phyloP scores from a whole-genome alignment of 75 land plant species.

The Chamaecyparis obtusa region DNA sequence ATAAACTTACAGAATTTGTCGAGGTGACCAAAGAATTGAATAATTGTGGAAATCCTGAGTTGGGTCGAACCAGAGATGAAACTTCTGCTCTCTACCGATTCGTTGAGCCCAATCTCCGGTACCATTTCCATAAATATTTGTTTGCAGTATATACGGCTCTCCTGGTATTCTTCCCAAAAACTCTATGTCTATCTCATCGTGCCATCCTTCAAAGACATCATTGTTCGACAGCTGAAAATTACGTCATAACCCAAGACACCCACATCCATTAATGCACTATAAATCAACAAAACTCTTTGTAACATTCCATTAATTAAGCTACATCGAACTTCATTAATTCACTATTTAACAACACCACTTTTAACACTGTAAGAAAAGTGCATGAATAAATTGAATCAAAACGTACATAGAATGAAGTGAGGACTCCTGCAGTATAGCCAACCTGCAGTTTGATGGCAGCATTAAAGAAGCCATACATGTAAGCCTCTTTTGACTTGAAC shows the following conservation, averaged over 20 bases:
- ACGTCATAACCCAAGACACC: background rate
- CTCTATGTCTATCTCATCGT: slow-evolving; percentile 33
- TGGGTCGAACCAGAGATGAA: slow-evolving; percentile 47
- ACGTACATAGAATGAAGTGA: slow-evolving; percentile 10
- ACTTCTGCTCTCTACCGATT: slow-evolving; percentile 24
- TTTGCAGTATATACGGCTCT: slow-evolving; percentile 23
- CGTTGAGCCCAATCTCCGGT: background rate
- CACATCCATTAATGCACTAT: background rate
- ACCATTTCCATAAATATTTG: slow-evolving; percentile 34
- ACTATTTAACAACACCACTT: too few species aligned
- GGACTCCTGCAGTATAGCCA: slow-evolving; percentile 28
- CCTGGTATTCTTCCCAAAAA: slow-evolving; percentile 29
- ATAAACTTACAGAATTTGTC: slow-evolving; percentile 25
- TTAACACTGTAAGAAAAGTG: too few species aligned
- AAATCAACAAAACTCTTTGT: too few species aligned
- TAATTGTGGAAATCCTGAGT: slow-evolving; percentile 35
- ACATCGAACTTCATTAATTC: too few species aligned
- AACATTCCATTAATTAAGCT: too few species aligned
- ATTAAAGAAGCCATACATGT: slow-evolving; percentile 30
- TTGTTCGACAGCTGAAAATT: background rate
- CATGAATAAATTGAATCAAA: background rate
- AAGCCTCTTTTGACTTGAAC: slow-evolving; percentile 10
- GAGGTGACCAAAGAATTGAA: slow-evolving; percentile 26
- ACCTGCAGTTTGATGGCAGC: slow-evolving; percentile 23
- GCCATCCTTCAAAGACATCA: background rate